Evolutionary conservation across 768 basidiomycete species (phyloP), one percentile per base, ranked within the genome.

Genomic region (Pleurotus djamor): DNA sequence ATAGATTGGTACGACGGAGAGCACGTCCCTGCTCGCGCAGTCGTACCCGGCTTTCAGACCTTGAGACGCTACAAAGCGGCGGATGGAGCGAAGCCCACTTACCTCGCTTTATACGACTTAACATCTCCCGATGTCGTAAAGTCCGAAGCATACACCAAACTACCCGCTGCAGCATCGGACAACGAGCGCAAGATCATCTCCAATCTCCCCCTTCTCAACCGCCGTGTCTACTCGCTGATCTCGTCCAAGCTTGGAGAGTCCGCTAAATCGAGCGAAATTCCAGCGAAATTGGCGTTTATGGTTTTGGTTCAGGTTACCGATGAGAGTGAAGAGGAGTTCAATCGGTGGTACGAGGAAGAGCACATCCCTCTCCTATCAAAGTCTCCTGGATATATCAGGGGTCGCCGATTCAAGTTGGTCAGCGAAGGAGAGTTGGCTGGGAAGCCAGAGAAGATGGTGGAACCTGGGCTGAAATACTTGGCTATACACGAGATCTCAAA

Each of bases 281-380:
- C 38, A 2, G 38, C 38, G 10, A 65, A 64, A 51, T 71, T 66
- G 48, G 5, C 72, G 10, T 56, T 70, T 17, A 41, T 65, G 8
- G 72, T 68, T 36, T 57, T 67, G 48, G 64, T 67, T 48, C 59
- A 63, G 13, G 61, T 63, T 1, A 48, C 65, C 1, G 35, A 66
- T 1, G 67, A 71, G 32, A 55, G 57, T 3, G 72, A 70, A 13
- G 68, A 65, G 0, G 74, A 72, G 17, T 68, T 75, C 58, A 72
- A 76, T 60, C 66, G 63, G 43, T 75, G 73, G 73, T 76, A 76
- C 59, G 65, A 74, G 14, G 72, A 71, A 41, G 74, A 75, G 48
- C 73, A 76, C 45, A 65, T 76, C 54, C 65, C 61, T 4, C 58
- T 69, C 50, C 56, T 74, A 7, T 52, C 69, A 28, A 68, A 68